Evolutionary conservation across 2,329 filamentous ascomycete species (phyloP).

Genomic region (Fusarium subtropicale): DNA sequence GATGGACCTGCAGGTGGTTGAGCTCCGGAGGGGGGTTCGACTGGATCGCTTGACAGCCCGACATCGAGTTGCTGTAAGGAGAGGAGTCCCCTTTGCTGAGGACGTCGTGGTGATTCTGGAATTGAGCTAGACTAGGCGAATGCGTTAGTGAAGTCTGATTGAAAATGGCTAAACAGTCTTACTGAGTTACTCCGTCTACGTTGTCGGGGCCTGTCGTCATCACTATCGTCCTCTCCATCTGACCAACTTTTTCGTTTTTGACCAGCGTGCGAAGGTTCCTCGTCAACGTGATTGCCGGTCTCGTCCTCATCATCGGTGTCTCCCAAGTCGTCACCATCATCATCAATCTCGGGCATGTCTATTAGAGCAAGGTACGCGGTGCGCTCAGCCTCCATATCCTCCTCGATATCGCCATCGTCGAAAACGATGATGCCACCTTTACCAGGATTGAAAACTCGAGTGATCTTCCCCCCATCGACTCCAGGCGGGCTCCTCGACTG

Average conservation of each 20-base stretch:
- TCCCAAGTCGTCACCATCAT: slow-evolving; percentile 73
- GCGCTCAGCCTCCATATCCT: slow-evolving; percentile 78
- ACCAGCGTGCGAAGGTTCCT: slow-evolving; percentile 58
- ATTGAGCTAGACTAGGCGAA: slow-evolving; percentile 70
- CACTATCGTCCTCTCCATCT: slow-evolving; percentile 76
- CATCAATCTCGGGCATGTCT: slow-evolving; percentile 90
- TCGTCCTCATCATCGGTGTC: slow-evolving; percentile 60
- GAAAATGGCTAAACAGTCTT: slow-evolving; percentile 49
- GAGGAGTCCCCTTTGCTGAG: slow-evolving; percentile 69
- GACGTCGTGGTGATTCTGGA: slow-evolving; percentile 70
- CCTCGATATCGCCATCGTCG: slow-evolving; percentile 94
- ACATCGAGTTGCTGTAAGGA: slow-evolving; percentile 62
- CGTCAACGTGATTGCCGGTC: slow-evolving; percentile 49
- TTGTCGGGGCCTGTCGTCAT: slow-evolving; percentile 81
- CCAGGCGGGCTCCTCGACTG: slow-evolving; percentile 69
- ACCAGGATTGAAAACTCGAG: slow-evolving; percentile 77
- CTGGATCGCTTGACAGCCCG: slow-evolving; percentile 61
- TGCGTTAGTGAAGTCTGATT: slow-evolving; percentile 31
- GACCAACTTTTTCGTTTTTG: slow-evolving; percentile 86
- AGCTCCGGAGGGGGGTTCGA: slow-evolving; percentile 68
- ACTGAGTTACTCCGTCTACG: slow-evolving; percentile 90
- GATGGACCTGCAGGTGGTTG: slow-evolving; percentile 73
- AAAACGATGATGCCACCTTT: slow-evolving; percentile 92
- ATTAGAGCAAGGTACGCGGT: slow-evolving; percentile 87
- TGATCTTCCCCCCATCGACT: slow-evolving; percentile 78